Evolutionary conservation across 306 rosid genomes (phyloP), one percentile per base, ranked within the genome.

Genomic region (Rosa rugosa): DNA sequence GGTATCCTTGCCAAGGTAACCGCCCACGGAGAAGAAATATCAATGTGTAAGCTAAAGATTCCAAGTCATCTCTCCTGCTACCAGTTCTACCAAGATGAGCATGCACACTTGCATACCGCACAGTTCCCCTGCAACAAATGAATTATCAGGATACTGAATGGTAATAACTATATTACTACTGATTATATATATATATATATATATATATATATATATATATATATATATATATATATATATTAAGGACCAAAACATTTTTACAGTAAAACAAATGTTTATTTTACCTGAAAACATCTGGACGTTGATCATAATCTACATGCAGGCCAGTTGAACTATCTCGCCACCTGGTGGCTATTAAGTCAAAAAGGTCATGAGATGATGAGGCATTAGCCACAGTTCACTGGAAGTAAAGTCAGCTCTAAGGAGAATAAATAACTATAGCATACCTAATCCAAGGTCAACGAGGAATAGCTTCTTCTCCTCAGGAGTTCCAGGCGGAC

Each of bases 71-170:
- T 80, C 98, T 88, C 85, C 98, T 86, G 79, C 97, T 93, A 69
- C 88, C 88, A 77, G 93, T 91, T 90, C 98, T 91, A 77, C 97
- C 98, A 82, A 93, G 90, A 86, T 93, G 98, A 63, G 98, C 97
- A 86, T 88, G 97, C 44, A 86, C 98, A 88, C 98, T 90, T 65
- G 98, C 98, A 83, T 91, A 90, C 60, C 97, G 89, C 18, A 90
- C 92, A 6, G 98, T 93, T 82, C 93, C 95, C 89, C 98, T 90
- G 81, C 71, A 80, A 57, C 42, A 78, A 18, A 53, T 16, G 25
- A 47, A 82, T 23, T 22, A 38, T 72, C 64, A 66, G 71, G 16
- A 79, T 51, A 44, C 69, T 13, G 45, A 42, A 34, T 5, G 25
- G 49, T 27, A 16, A 74, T 27, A 5, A 56, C 38, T 34, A 42